A percentile compares a stretch with the other conserved stretches of the same genome.
phyloP scores from a whole-genome alignment of 1,139 yeast genomes.

The Suhomyces anneliseae region DNA sequence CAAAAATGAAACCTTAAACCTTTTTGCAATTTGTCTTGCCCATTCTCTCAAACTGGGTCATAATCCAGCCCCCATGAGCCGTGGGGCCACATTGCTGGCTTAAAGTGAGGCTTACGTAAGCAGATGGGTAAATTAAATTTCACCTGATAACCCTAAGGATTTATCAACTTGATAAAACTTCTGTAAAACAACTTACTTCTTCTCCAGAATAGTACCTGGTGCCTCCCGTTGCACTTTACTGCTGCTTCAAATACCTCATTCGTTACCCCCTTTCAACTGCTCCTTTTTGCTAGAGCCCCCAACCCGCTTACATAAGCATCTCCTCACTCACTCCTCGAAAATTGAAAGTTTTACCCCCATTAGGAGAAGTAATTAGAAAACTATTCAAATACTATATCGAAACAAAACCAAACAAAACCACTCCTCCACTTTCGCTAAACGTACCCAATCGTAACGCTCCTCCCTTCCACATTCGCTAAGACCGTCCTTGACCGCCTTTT shows the following conservation, averaged over 20 bases:
- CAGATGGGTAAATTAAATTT: too few species aligned
- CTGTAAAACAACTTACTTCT: too few species aligned
- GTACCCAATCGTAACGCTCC: background rate
- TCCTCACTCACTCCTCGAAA: background rate
- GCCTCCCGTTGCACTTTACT: background rate
- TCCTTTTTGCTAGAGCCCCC: background rate
- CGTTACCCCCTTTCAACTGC: background rate
- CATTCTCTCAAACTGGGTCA: background rate
- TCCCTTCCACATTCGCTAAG: background rate
- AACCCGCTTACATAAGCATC: background rate
- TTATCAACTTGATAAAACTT: too few species aligned
- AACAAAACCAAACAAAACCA: too few species aligned
- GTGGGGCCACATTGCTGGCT: background rate
- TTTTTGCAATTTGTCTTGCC: background rate
- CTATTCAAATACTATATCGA: too few species aligned
- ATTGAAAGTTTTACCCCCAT: background rate
- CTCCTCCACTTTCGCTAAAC: background rate
- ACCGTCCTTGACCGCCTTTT: background rate
- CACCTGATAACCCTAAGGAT: too few species aligned
- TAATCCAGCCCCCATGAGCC: background rate
- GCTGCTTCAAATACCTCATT: background rate
- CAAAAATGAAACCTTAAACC: background rate
- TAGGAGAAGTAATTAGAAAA: background rate
- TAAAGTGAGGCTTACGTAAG: too few species aligned
- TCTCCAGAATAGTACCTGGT: background rate